Conservation (phyloP, 148 eudicot species). For the Amaranthus cruentus region DNA sequence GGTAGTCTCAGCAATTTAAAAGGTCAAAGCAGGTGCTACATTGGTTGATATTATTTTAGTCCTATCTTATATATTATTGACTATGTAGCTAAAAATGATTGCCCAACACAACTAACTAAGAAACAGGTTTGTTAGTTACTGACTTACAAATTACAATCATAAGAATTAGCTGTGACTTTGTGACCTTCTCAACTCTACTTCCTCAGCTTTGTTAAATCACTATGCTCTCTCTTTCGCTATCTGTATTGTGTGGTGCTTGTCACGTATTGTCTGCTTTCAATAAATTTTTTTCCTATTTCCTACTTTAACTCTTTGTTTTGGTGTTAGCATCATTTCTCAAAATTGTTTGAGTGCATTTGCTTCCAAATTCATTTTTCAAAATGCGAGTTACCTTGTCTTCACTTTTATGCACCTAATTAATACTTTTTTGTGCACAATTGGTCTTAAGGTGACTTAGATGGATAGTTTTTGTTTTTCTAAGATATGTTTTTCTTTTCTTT, state of each 20-base stretch:
- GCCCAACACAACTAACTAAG: slow-evolving; percentile 6
- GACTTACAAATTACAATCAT: background rate
- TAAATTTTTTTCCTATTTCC: background rate
- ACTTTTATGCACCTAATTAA: too few species aligned
- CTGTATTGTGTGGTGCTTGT: background rate
- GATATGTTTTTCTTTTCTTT: too few species aligned
- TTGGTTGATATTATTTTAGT: slow-evolving; percentile 14
- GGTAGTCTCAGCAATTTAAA: slow-evolving; percentile 2
- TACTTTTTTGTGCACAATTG: too few species aligned
- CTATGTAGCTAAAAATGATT: slow-evolving; percentile 8
- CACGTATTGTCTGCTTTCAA: slow-evolving; percentile 11
- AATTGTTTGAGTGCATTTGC: background rate
- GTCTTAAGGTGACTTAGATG: too few species aligned
- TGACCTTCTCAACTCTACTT: slow-evolving; percentile 1
- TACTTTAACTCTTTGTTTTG: background rate
- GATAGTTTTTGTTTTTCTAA: too few species aligned
- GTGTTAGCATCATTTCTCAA: background rate
- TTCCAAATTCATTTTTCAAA: too few species aligned
- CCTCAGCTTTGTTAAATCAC: slow-evolving; percentile 8
- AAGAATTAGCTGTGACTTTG: background rate
- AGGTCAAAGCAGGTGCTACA: slow-evolving; percentile 28
- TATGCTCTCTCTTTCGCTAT: background rate
- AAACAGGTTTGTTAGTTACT: slow-evolving; percentile 3
- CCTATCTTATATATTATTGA: slow-evolving; percentile 12
- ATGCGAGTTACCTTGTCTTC: too few species aligned